Conservation (phyloP, 2,329 filamentous ascomycete genomes). For the Cyphellophora europaea region DNA sequence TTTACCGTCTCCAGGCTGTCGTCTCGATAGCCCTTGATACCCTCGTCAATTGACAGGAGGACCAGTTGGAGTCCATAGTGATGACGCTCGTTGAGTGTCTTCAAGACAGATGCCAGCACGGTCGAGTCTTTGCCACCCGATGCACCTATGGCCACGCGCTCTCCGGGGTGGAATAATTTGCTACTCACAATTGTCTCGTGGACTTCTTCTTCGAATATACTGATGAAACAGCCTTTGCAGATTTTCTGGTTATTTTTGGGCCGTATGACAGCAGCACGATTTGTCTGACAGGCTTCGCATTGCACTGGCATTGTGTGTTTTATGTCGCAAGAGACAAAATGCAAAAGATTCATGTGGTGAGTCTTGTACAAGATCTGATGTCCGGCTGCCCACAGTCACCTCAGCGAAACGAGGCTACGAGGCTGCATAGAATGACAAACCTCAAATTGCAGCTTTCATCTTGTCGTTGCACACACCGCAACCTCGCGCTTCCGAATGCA, state of each 20-base stretch:
- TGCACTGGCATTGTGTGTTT: constrained; percentile 1
- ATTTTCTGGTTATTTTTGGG: constrained; percentile 93
- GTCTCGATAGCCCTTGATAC: constrained; percentile 93
- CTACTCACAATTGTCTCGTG: constrained; percentile 83
- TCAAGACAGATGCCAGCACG: constrained; percentile 86
- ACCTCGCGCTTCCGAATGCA: constrained; percentile 18
- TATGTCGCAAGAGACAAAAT: not conserved
- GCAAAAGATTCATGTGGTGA: not conserved
- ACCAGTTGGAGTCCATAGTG: constrained; percentile 78
- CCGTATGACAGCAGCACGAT: constrained; percentile 79
- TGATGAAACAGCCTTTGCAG: constrained; percentile 80
- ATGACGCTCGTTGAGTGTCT: constrained; percentile 85
- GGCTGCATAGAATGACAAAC: too few relatives aligned
- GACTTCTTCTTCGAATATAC: constrained; percentile 82
- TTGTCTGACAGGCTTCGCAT: constrained; percentile 57
- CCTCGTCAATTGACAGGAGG: constrained; percentile 88
- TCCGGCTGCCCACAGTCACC: not conserved
- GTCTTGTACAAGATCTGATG: not conserved
- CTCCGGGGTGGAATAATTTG: constrained; percentile 71
- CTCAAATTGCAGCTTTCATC: too few relatives aligned
- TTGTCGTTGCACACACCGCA: too few relatives aligned
- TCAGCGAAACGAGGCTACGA: too few relatives aligned
- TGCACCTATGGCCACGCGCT: constrained; percentile 86
- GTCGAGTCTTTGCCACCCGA: constrained; percentile 97
- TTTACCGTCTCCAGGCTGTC: constrained; percentile 96